A percentile compares a stretch with the other conserved stretches of the same genome.
Evolutionary conservation across 2,329 filamentous ascomycete species (phyloP).

Genomic region (Colletotrichum brevisporum): DNA sequence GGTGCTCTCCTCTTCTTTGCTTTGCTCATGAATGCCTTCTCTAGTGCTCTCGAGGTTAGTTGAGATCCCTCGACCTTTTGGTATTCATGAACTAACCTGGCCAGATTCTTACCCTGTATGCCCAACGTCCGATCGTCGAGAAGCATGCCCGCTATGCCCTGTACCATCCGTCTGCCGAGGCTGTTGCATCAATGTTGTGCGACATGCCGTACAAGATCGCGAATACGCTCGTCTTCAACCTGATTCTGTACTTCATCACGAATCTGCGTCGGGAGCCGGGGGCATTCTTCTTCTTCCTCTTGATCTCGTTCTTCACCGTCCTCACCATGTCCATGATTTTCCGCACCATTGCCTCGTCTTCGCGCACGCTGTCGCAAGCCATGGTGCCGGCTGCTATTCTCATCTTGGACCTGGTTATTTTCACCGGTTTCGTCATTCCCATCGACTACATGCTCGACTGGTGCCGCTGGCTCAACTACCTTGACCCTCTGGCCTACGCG

Average conservation of each 20-base stretch:
- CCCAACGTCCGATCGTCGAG: slow-evolving; percentile 92
- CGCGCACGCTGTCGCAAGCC: slow-evolving; percentile 77
- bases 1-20: slow-evolving; percentile 90
- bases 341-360: slow-evolving; percentile 83
- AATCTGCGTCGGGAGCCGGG: slow-evolving; percentile 81
- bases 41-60: slow-evolving; percentile 79
- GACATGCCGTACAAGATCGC: slow-evolving; percentile 87
- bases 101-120: slow-evolving; percentile 85
- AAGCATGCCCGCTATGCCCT: slow-evolving; percentile 90
- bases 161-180: slow-evolving; percentile 91
- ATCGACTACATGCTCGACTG: slow-evolving; percentile 81
- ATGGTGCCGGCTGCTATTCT: slow-evolving; percentile 72
- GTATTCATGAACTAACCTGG: slow-evolving; percentile 17
- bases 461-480: slow-evolving; percentile 87
- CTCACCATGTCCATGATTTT: slow-evolving; percentile 90
- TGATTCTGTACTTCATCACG: slow-evolving; percentile 89
- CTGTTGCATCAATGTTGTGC: slow-evolving; percentile 86
- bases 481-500: slow-evolving; percentile 83
- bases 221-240: slow-evolving; percentile 84
- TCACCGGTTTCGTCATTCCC: slow-evolving; percentile 78
- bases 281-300: slow-evolving; percentile 87
- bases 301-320: slow-evolving; percentile 81
- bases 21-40: slow-evolving; percentile 87
- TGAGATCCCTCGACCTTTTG: slow-evolving; percentile 36
- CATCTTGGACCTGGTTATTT: slow-evolving; percentile 77